Percentiles rank a stretch among this genome's conserved stretches.
Evolutionary conservation across 176 grass and related monocot genomes (phyloP).

Genomic region (Triticum timopheevii): DNA sequence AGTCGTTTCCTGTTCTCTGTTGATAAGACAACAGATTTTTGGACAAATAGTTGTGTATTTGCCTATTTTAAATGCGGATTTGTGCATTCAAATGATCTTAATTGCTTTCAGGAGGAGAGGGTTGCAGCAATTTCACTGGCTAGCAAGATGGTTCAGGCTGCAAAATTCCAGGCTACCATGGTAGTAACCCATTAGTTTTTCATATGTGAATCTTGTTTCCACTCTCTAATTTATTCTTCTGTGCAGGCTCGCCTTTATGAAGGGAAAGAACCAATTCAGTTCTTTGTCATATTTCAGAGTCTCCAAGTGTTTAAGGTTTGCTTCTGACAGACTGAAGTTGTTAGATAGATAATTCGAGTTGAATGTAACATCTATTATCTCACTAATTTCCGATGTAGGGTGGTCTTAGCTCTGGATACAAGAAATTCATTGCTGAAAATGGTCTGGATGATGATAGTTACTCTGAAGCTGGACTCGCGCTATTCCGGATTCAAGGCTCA

Average conservation of each 20-base stretch:
- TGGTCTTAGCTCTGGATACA: conserved; percentile 85
- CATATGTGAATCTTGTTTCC: conserved; percentile 16
- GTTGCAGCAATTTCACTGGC: conserved; percentile 51
- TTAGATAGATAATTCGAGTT: background rate
- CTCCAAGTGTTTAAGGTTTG: conserved; percentile 81
- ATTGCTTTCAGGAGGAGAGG: conserved; percentile 74
- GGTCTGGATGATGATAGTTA: conserved; percentile 71
- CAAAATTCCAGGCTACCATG: conserved; percentile 83
- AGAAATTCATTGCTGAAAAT: conserved; percentile 67
- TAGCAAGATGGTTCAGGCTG: conserved; percentile 80
- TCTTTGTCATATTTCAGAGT: conserved; percentile 95
- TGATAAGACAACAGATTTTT: background rate
- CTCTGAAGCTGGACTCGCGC: conserved; percentile 67
- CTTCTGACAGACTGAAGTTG: conserved; percentile 7
- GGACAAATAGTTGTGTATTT: background rate
- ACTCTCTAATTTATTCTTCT: conserved; percentile 39
- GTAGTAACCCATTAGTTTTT: conserved; percentile 54
- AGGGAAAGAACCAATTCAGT: conserved; percentile 91
- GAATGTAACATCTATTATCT: background rate
- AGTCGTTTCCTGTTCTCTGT: background rate
- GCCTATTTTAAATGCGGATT: conserved; percentile 1
- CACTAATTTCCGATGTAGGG: conserved; percentile 52
- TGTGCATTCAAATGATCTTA: conserved; percentile 25
- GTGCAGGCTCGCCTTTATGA: conserved; percentile 75
- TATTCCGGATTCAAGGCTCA: conserved; percentile 86